phyloP scores from a whole-genome alignment of 1,284 basidiomycete genomes.

The Schizophyllum commune region DNA sequence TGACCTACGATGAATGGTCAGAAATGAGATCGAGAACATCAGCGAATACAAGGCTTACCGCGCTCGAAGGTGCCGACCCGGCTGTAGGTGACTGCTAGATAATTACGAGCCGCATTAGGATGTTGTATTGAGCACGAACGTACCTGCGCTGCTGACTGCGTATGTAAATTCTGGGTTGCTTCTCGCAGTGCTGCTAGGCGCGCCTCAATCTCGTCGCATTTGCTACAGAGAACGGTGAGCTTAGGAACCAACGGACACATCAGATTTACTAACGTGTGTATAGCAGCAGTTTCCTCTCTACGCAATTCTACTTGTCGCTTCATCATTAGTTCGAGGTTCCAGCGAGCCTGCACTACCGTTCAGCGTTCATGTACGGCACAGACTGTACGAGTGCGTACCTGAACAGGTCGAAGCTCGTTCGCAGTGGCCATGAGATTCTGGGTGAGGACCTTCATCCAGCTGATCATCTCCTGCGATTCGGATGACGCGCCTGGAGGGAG shows the following conservation, averaged over 20 bases:
- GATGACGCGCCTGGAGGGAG: conserved; percentile 38
- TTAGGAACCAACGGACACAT: background rate
- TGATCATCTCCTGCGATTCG: conserved; percentile 63
- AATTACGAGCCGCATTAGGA: background rate
- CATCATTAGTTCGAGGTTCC: conserved; percentile 72
- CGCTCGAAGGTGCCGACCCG: background rate
- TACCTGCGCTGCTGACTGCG: background rate
- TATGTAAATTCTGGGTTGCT: background rate
- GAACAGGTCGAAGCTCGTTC: conserved; percentile 74
- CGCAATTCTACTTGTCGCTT: conserved; percentile 61
- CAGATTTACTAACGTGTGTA: conserved; percentile 47
- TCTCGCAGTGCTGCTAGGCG: background rate
- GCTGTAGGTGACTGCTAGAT: background rate
- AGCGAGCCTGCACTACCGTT: conserved; percentile 44
- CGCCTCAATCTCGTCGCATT: conserved; percentile 61
- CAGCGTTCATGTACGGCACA: conserved; percentile 1
- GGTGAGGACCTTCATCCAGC: conserved; percentile 69
- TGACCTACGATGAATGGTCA: background rate
- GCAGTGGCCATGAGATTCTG: conserved; percentile 78
- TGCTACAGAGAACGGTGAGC: conserved; percentile 31
- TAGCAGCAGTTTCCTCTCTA: conserved; percentile 52
- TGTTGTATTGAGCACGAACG: background rate
- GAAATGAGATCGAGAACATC: too few relatives aligned
- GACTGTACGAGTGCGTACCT: conserved; percentile 32
- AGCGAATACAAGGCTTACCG: background rate